phyloP scores from a whole-genome alignment of 352 stramenopile genomes.

The Phytopythium mirpurense region DNA sequence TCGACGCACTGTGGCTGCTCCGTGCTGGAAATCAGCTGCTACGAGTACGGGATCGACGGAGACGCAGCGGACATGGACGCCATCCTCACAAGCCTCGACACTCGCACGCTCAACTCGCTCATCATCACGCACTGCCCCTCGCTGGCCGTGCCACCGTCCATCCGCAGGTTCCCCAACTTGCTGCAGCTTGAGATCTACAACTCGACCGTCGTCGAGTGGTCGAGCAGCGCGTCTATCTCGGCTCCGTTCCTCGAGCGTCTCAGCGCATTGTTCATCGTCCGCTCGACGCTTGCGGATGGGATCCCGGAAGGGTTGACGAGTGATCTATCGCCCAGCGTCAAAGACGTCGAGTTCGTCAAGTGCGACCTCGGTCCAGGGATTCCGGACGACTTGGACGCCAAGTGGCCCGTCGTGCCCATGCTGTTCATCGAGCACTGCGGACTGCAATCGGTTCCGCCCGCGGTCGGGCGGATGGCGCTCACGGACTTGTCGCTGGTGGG shows the following conservation, averaged over 20 bases:
- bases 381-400: conserved; percentile 20
- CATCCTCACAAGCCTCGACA: conserved; percentile 23
- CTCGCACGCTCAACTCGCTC: conserved; percentile 30
- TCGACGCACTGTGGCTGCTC: conserved; percentile 30
- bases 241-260: conserved; percentile 17
- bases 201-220: conserved; percentile 25
- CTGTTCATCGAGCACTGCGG: conserved; percentile 35
- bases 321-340: conserved; percentile 19
- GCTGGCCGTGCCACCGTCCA: conserved; percentile 17
- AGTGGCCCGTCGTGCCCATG: conserved; percentile 25
- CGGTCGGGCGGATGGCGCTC: conserved; percentile 15
- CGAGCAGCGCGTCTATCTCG: conserved; percentile 18
- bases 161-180: conserved; percentile 26
- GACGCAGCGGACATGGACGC: conserved; percentile 10
- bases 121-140: conserved; percentile 38
- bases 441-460: conserved; percentile 21
- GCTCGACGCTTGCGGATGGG: conserved; percentile 12
- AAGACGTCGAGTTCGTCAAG: conserved; percentile 32
- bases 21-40: conserved; percentile 42
- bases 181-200: conserved; percentile 46
- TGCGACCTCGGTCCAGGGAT: conserved; percentile 15
- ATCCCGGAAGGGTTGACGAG: conserved; percentile 27
- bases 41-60: conserved; percentile 21
- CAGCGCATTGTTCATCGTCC: conserved; percentile 26
- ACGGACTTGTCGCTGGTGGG: conserved; percentile 29